Conservation (phyloP, 495 filamentous ascomycete species). For the Halenospora varia region DNA sequence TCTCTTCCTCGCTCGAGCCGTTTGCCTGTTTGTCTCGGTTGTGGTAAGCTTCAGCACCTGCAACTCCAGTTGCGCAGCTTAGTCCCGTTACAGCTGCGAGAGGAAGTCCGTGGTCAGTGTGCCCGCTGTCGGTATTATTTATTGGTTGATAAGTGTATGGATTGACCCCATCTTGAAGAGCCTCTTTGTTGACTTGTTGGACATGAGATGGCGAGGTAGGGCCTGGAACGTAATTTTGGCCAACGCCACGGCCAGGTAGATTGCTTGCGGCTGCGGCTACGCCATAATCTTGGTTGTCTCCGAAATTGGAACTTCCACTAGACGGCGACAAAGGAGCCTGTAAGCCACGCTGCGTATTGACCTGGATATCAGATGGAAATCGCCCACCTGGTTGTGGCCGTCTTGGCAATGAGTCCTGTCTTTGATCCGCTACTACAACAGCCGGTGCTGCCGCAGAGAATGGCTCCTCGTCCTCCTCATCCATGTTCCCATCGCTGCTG, state of each 20-base stretch:
- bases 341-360: constrained; percentile 66
- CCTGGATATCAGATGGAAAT: constrained; percentile 82
- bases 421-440: constrained; percentile 39
- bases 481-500: constrained; percentile 67
- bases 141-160: constrained; percentile 38
- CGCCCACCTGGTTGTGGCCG: constrained; percentile 81
- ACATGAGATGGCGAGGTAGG: constrained; percentile 27
- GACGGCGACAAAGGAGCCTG: constrained; percentile 71
- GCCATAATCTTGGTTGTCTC: constrained; percentile 44
- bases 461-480: constrained; percentile 85
- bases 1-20: neutral
- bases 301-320: constrained; percentile 67
- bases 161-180: constrained; percentile 41
- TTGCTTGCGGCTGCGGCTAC: constrained; percentile 52
- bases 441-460: constrained; percentile 59
- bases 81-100: constrained; percentile 8
- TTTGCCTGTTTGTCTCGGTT: constrained; percentile 8
- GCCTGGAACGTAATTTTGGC: constrained; percentile 21
- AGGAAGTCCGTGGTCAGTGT: neutral
- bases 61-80: constrained; percentile 12
- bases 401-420: constrained; percentile 42
- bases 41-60: constrained; percentile 13
- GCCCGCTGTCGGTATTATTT: neutral
- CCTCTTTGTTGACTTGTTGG: constrained; percentile 32
- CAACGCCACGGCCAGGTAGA: constrained; percentile 44